These are phyloP conservation scores for Suhomyces choctaworum DNA, from an alignment of 1,139 yeast genomes.

Conservation along the genomic window DNA sequence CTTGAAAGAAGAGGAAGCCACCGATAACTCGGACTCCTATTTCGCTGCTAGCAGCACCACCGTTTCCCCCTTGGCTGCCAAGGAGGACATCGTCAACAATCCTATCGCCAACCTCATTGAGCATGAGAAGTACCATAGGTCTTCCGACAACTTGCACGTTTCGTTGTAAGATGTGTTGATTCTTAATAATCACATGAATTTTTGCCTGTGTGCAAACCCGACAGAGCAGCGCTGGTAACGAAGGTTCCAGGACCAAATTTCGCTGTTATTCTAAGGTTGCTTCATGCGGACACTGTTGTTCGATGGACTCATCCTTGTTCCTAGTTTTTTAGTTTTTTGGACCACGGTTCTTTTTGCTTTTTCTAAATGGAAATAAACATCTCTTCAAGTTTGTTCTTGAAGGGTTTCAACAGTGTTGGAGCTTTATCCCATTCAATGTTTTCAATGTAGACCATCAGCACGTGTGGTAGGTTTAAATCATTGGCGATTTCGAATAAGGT, in stretches of 20 bases:
- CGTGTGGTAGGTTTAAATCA: constrained; percentile 16
- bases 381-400: constrained; percentile 7
- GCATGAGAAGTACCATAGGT: constrained; percentile 24
- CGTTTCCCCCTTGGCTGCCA: constrained; percentile 11
- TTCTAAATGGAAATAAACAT: constrained; percentile 6
- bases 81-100: constrained; percentile 13
- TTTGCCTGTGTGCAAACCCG: too few relatives aligned
- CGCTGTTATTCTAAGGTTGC: too few relatives aligned
- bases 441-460: constrained; percentile 14
- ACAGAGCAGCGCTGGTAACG: too few relatives aligned
- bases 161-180: constrained; percentile 29
- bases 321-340: constrained; percentile 2
- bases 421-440: constrained; percentile 24
- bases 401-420: constrained; percentile 11
- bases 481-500: constrained; percentile 34
- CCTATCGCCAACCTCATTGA: constrained; percentile 23
- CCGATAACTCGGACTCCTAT: constrained; percentile 13
- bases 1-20: constrained; percentile 12
- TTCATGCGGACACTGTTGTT: too few relatives aligned
- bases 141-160: constrained; percentile 35
- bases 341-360: constrained; percentile 1
- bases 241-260: too few relatives aligned
- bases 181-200: too few relatives aligned
- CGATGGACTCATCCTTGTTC: too few relatives aligned
- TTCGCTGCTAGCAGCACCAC: constrained; percentile 11